Evolutionary conservation across 257 asterid species (phyloP), one percentile per base, ranked within the genome.

Genomic region (Nicotiana benthamiana): DNA sequence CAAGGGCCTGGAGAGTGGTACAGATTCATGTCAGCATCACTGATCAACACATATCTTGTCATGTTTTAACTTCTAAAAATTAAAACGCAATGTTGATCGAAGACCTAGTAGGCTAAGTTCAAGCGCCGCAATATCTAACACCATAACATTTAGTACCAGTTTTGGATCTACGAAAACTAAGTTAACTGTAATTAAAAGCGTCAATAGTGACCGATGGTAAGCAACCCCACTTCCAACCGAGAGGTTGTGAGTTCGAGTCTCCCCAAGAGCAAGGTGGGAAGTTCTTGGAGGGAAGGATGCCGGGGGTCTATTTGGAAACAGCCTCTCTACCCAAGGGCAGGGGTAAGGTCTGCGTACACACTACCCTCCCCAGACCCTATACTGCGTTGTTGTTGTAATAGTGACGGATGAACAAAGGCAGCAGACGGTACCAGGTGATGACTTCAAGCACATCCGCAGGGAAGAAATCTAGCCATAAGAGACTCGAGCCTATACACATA

Each of bases 1-100:
- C 99, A 65, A 96, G 94, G 85, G 99, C 99, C 99, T 96, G 84
- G 63, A 74, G 80, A 79, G 80, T 60, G 40, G 77, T 76, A 32
- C 81, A 82, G 80, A 66, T 80, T 64, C 75, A 53, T 76, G 56
- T 80, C 86, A 86, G 87, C 70, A 84, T 82, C 82, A 84, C 83
- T 5, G 66, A 34, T 8, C 16, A 75, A 30, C 27, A 52, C 48
- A 62, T 61, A 57, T 43, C 30, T 24, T 61, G 36, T 24, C 61
- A 56, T 30, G 30, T 27, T 36, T 34, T 59, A 18, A 72, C 53
- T 61, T 52, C 78, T 22, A 24, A 13, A 46, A 13, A 57, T 22
- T 7, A 46, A 72, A 46, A 72, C 24, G 2, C 34, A 72, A 46
- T 24, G 7, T 72, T 30, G 48, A 64, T 28, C 48, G 57, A 68